Base-by-base conservation (phyloP, 1,284 basidiomycete genomes). In the Ganoderma sp. region DNA sequence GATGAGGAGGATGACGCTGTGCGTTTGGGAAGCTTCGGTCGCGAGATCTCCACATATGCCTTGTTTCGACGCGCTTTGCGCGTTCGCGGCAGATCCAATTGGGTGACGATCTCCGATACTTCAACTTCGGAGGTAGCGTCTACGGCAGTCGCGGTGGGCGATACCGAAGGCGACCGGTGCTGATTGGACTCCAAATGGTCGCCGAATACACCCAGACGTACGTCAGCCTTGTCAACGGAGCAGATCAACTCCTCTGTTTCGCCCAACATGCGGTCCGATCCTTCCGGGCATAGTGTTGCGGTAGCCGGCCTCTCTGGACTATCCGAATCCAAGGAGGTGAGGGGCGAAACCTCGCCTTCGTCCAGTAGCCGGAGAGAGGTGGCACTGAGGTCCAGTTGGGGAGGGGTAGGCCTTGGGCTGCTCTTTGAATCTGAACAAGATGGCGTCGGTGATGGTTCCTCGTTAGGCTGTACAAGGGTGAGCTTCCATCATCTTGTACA, bases 1-100 rank as follows among this genome's bases (percentile, higher is more conserved):
- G 42, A 39, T 17, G 41, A 60, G 10, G 37, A 37, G 39, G 19
- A 14, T 4, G 58, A 41, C 25, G 19, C 22, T 6, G 37, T 43
- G n/a, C 39, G 37, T 41, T 60, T 25, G 14, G 14, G 22, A 60
- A 8, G 39, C 58, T 39, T 43, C 39, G 9, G 39, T 0, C 12
- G 32, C 25, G 58, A 15, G 15, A 60, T 25, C 41, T 60, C 58
- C 37, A 60, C 58, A 43, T 60, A 60, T 22, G 58, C 39, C 58
- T 41, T 42, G 37, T 19, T 25, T 43, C 9, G 58, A 41, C 58
- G 58, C n/a, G 41, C 41, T 22, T 42, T 42, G 39, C n/a, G 25
- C 22, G 22, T 22, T 43, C 41, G 58, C n/a, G 39, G 22, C 12
- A 39, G 41, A 25, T 37, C 58, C 41, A 17, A 22, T 15, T 9